Base-by-base conservation (phyloP, 1,284 basidiomycete genomes). In the Heterobasidion irregulare region DNA sequence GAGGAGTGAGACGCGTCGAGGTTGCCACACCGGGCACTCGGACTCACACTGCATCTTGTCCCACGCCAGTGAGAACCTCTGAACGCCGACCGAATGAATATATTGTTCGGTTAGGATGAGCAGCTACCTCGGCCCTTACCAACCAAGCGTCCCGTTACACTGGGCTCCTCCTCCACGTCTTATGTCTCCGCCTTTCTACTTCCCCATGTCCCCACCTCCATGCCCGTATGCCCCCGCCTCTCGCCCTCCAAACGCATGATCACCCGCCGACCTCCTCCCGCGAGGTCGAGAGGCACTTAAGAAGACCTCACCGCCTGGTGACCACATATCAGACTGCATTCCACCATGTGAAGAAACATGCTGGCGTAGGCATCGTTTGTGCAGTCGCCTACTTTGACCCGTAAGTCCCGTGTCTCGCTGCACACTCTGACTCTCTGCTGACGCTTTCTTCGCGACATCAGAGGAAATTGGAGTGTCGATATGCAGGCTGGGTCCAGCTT, bases 391-490 rank as follows among this genome's bases (percentile, higher is more conserved):
- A 85, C 64, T 83, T 84, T 63, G 83, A 85, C 66, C 82, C 83
- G 80, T 82, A 61, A 68, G 78, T 68, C 15, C 8, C 51, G 26
- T 26, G 26, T 26, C 26, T 26, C 0, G 16, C 15, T 8, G 35
- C 8, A 12, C 15, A 13, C n/a, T 34, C 12, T 8, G 9, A 16
- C 15, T 33, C 50, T 48, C 47, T 10, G 15, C 47, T 33, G 47
- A 48, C 13, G 41, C 5, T 48, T 48, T 16, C 6, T 18, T 18
- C 8, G 2, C 4, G 8, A 16, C 26, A 5, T 26, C 33, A 85
- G 83, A 12, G 85, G 85, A 36, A 88, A 88, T 64, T 90, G 87
- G 86, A 82, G 82, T 8, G 86, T 88, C 13, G 86, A 89, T 66
- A 70, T 89, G 16, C 79, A 84, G 65, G 86, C 86, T 7, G 89